phyloP scores from a whole-genome alignment of 139 green algal genomes.

The Zygnema circumcarinatum region DNA sequence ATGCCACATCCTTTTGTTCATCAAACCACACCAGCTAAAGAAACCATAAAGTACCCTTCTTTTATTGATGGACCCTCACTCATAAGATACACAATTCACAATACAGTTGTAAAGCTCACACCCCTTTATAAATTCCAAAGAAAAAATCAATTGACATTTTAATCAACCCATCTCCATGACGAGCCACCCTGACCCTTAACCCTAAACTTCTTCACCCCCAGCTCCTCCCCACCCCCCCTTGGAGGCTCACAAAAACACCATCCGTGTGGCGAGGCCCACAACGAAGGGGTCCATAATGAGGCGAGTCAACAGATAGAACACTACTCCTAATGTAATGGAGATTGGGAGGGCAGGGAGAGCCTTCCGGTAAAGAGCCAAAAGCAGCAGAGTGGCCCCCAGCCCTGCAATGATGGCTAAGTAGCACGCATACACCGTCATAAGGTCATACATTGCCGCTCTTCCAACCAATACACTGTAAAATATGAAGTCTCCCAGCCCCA shows the following conservation, averaged over 20 bases:
- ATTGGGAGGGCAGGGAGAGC: conserved; percentile 94
- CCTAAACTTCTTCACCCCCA: too few species aligned
- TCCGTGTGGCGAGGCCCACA: conserved; percentile 54
- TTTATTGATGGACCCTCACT: too few species aligned
- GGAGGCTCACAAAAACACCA: conserved; percentile 51
- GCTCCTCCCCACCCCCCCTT: too few species aligned
- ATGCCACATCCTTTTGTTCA: too few species aligned
- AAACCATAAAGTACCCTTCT: too few species aligned
- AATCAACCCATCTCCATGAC: too few species aligned
- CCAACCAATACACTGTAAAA: conserved; percentile 92
- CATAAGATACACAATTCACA: too few species aligned
- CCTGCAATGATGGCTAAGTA: conserved; percentile 82
- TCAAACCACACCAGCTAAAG: too few species aligned
- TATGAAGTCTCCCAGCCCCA: conserved; percentile 98
- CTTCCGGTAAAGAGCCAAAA: conserved; percentile 74
- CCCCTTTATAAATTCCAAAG: too few species aligned
- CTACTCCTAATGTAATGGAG: conserved; percentile 86
- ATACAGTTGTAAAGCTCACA: too few species aligned
- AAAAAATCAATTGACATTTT: too few species aligned
- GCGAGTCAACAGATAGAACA: conserved; percentile 88
- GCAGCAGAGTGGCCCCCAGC: conserved; percentile 66
- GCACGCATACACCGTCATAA: conserved; percentile 82
- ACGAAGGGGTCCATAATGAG: conserved; percentile 84
- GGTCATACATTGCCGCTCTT: conserved; percentile 93
- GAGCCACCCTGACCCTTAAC: too few species aligned